Conservation (phyloP, 2,329 filamentous ascomycete genomes). For the Bretziella fagacearum region DNA sequence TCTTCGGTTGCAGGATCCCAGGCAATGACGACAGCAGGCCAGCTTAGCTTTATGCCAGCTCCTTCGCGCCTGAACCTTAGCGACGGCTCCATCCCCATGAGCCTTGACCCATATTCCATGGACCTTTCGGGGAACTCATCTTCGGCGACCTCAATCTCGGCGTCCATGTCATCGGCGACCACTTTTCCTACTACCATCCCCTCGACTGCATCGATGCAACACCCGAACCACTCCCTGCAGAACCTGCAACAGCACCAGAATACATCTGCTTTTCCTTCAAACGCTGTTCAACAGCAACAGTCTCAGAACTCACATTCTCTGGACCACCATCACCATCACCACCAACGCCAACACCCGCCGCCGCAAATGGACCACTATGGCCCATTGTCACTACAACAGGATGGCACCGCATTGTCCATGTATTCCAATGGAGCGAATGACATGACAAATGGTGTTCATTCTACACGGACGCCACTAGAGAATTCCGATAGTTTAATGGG, state of each 20-base stretch:
- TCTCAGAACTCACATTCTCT: background rate
- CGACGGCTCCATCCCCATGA: background rate
- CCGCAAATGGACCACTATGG: background rate
- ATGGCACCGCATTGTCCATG: background rate
- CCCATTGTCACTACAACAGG: background rate
- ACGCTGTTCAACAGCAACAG: background rate
- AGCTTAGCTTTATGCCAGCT: background rate
- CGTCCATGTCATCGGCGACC: constrained; percentile 4
- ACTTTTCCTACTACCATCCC: constrained; percentile 1
- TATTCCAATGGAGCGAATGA: background rate
- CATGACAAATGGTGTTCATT: background rate
- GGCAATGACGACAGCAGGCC: background rate
- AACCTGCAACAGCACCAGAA: background rate
- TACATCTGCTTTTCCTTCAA: background rate
- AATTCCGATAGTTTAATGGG: background rate
- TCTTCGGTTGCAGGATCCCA: background rate
- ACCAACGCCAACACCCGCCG: background rate
- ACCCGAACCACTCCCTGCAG: background rate
- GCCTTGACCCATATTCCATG: background rate
- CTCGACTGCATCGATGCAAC: background rate
- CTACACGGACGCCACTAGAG: background rate
- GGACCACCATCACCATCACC: background rate
- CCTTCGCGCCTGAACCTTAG: background rate
- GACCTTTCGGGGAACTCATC: constrained; percentile 6
- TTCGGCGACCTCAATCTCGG: constrained; percentile 10